A percentile compares a stretch with the other conserved stretches of the same genome.
Evolutionary conservation across 208 protist species (phyloP).

Genomic region (Zelonia costaricensis): DNA sequence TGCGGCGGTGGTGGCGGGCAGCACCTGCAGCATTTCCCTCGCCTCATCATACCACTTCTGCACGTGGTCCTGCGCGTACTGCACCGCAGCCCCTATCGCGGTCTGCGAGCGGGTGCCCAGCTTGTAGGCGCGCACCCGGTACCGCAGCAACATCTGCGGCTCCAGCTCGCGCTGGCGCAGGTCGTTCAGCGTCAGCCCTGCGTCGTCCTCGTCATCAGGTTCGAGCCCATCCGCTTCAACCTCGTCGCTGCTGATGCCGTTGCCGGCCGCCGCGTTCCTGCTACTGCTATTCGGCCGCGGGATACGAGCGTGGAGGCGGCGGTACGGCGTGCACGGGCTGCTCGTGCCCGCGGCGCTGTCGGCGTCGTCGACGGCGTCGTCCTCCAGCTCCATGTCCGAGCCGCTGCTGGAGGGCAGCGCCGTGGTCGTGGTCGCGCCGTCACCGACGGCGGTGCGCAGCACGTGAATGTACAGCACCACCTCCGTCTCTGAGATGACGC

Average conservation of each 20-base stretch:
- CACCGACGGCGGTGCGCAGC: constrained; percentile 20
- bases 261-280: too few relatives aligned
- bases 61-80: constrained; percentile 25
- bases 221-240: background rate
- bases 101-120: constrained; percentile 27
- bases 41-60: constrained; percentile 25
- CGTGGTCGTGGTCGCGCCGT: constrained; percentile 8
- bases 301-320: too few relatives aligned
- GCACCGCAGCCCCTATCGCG: constrained; percentile 24
- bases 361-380: too few relatives aligned
- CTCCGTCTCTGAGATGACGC: constrained; percentile 24
- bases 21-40: constrained; percentile 25
- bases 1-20: constrained; percentile 13
- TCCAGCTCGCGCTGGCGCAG: constrained; percentile 33
- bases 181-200: constrained; percentile 9
- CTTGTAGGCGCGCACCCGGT: constrained; percentile 29
- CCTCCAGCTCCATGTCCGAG: constrained; percentile 13
- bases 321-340: background rate
- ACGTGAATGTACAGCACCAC: constrained; percentile 36
- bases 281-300: too few relatives aligned
- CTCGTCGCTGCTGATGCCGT: background rate
- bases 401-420: constrained; percentile 13
- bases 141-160: constrained; percentile 34
- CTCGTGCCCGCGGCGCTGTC: too few relatives aligned
- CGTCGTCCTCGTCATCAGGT: background rate